Evolutionary conservation across 345 rosid genomes (phyloP), one percentile per base, ranked within the genome.

Genomic region (Citrus unshiu): DNA sequence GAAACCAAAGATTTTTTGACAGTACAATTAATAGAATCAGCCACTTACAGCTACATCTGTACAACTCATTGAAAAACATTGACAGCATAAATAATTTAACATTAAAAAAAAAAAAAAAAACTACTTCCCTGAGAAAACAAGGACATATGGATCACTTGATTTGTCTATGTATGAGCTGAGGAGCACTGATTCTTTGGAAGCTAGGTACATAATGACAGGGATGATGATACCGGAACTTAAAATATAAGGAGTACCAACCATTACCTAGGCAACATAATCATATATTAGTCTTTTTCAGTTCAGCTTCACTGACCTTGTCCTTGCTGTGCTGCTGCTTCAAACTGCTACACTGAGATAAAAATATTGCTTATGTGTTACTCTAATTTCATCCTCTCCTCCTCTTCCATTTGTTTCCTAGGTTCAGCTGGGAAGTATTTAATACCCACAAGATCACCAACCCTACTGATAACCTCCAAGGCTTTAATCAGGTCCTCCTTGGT

Each of bases 401-500:
- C 83, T 67, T 76, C 78, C 39, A 84, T 83, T 76, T 81, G 91
- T 87, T 92, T 92, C 19, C 83, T 64, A 46, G 94, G 90, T 70
- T 90, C 98, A 21, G 91, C 91, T 0, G 95, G 98, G 83, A 92
- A 92, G 87, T 92, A 94, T 82, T 94, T 94, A 70, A 92, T 90
- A 73, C 97, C 95, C 25, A 92, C 90, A 27, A 91, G 83, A 54
- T 94, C 98, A 70, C 97, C 97, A 57, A 89, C 98, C 67, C 73
- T 74, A 82, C 95, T 91, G 76, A 94, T 88, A 54, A 91, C 95
- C 90, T 90, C 87, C 82, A 93, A 80, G 79, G 96, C 98, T 84
- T 84, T 88, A 65, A 82, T 51, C 25, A 93, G 89, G 77, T 92
- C 96, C 81, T 93, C 95, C 83, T 61, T 88, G 70, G 90, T 83